Evolutionary conservation across 345 rosid species (phyloP), one percentile per base, ranked within the genome.

Genomic region (Linum trigynum): DNA sequence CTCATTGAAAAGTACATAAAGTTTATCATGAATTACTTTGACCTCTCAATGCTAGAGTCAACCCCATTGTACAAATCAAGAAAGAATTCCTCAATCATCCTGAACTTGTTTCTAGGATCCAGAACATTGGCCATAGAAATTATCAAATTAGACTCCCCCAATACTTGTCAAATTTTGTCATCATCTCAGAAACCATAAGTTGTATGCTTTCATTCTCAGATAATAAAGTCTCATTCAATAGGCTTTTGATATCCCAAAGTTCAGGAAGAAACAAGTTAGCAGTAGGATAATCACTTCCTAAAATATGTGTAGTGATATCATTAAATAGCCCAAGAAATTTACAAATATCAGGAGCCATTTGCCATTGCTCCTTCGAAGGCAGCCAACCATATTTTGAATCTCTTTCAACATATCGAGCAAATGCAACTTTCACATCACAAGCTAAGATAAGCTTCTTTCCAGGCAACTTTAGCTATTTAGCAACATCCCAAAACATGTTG

Each of bases 81-180:
- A 16, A 38, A 68, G 41, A 73, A 68, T 39, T 67, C 73, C 64
- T 74, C 72, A 23, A 74, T 72, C 57, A 69, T 73, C 75, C 65
- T 74, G 37, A 71, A 55, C 67, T 65, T 62, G 61, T 56, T 67
- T 9, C 69, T 59, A 15, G 72, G 81, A 68, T 77, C 80, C 70
- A 71, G 57, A 32, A 68, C 62, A 2, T 68, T 69, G 41, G 74
- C 81, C 57, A 73, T 57, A 11, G 74, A 75, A 61, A 75, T 6
- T 7, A 70, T 57, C 71, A 74, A 62, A 65, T 67, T 66, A 62
- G 64, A 65, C 5, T 57, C 74, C 67, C 69, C 72, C 76, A 75
- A 37, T 78, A 69, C 41, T 67, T 61, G 58, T 60, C 62, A 55
- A 72, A 67, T 64, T 69, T 73, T 35, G 57, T 38, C 32, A 45